Evolutionary conservation across 768 basidiomycete genomes (phyloP).

Genomic region (Mycena albidolilacea): DNA sequence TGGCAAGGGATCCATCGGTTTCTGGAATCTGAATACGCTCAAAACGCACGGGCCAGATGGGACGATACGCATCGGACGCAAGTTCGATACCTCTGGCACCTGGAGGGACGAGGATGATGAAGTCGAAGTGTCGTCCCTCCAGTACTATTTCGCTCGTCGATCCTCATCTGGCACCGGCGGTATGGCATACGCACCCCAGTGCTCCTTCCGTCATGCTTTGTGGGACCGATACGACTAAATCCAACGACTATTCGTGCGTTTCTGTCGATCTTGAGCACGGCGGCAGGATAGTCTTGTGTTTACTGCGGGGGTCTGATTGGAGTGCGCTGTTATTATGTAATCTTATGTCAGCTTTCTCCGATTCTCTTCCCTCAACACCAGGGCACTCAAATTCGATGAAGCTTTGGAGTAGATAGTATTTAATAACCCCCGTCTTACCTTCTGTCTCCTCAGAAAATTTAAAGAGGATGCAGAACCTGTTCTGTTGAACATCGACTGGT

Average conservation of each 20-base stretch:
- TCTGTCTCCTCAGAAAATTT: too few relatives aligned
- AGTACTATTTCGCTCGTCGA: constrained; percentile 11
- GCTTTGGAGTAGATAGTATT: too few relatives aligned
- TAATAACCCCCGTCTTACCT: too few relatives aligned
- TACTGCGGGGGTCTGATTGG: too few relatives aligned
- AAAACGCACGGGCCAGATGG: constrained; percentile 38
- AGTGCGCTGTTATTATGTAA: too few relatives aligned
- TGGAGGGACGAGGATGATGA: constrained; percentile 38
- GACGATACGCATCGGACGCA: constrained; percentile 33
- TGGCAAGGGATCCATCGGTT: constrained; percentile 41
- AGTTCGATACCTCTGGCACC: constrained; percentile 26
- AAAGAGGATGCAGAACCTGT: too few relatives aligned
- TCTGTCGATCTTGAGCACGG: constrained; percentile 37
- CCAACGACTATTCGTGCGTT: constrained; percentile 24
- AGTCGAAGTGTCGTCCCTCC: constrained; percentile 43
- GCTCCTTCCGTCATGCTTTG: constrained; percentile 7
- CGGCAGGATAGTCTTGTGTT: too few relatives aligned
- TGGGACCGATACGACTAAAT: constrained; percentile 12
- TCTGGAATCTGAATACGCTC: constrained; percentile 48
- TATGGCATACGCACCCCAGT: constrained; percentile 14
- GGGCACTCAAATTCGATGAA: too few relatives aligned
- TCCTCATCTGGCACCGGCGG: background rate
- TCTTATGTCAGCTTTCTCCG: too few relatives aligned
- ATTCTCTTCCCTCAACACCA: too few relatives aligned
- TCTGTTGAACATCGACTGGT: too few relatives aligned